Evolutionary conservation across 805 yeast genomes (phyloP).

Genomic region (Yarrowia yakushimensis): DNA sequence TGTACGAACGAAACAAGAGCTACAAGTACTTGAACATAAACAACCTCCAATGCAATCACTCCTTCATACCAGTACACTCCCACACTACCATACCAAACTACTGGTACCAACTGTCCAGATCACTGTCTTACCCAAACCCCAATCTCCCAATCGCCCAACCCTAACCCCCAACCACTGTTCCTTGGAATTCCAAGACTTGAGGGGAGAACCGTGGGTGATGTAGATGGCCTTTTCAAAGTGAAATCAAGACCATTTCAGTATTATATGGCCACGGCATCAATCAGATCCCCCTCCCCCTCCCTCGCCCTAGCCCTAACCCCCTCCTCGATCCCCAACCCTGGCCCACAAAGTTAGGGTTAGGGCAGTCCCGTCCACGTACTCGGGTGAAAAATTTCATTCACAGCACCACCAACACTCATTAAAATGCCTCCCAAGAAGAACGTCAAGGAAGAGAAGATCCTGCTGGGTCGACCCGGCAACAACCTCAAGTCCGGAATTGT

Average conservation of each 20-base stretch:
- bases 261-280: no score
- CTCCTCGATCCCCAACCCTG: not conserved
- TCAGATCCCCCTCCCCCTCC: no score
- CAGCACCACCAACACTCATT: conserved; percentile 23
- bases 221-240: no score
- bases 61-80: no score
- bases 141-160: not conserved
- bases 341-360: not conserved
- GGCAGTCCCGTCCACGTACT: not conserved
- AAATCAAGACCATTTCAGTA: no score
- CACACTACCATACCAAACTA: no score
- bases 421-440: conserved; percentile 74
- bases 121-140: no score
- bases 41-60: no score
- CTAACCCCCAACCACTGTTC: not conserved
- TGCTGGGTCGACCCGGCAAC: conserved; percentile 81
- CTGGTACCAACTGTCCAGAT: no score
- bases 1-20: no score
- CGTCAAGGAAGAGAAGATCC: conserved; percentile 65
- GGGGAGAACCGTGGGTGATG: no score
- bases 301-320: not conserved
- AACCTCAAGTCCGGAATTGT: conserved; percentile 80
- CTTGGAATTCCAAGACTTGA: not conserved
- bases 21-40: no score
- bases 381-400: conserved; percentile 5